Base-by-base conservation (phyloP, 2,329 filamentous ascomycete genomes). In the Fonsecaea pugnacius region DNA sequence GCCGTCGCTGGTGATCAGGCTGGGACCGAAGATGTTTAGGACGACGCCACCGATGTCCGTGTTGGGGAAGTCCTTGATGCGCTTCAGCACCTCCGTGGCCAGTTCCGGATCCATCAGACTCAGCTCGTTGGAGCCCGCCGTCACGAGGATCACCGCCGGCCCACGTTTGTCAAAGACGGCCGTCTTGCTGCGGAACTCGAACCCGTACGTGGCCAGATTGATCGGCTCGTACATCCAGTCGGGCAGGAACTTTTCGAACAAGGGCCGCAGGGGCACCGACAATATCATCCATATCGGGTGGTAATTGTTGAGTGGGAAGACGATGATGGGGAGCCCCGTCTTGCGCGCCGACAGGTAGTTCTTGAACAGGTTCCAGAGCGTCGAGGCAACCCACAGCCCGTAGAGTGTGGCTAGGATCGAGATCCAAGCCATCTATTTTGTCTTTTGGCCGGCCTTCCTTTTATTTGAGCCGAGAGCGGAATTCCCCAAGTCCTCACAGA, bases 21-120 rank as follows among this genome's bases (percentile, higher is more conserved):
- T 78, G 2, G 65, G 48, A 0, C 77, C 77, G 46, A 77, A 72
- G 27, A 77, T 68, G 6, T 73, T 70, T 65, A 79, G 67, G 52
- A 78, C 64, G 14, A 69, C 65, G 21, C 62, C 70, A 3, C 70
- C 66, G 8, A 74, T 60, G 0, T 71, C 69, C 1, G 72, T 62
- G 64, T 74, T 73, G 1, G 71, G 35, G 56, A 79, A 79, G 51
- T 78, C 76, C 9, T 75, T 75, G 32, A 73, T 71, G 7, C 75
- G 72, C 38, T 73, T 71, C 12, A 78, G 63, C 5, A 79, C 67
- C 16, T 67, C 56, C 35, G 66, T 66, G 1, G 71, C 73, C 30
- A 78, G 56, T 21, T 67, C 72, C 1, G 75, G 73, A 63, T 79
- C 76, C 6, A 71, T 73, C 12, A 72, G 69, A 54, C 48, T 68